Percentiles rank a stretch among this genome's conserved stretches.
phyloP scores from a whole-genome alignment of 768 basidiomycete species.

The Suillus subaureus region DNA sequence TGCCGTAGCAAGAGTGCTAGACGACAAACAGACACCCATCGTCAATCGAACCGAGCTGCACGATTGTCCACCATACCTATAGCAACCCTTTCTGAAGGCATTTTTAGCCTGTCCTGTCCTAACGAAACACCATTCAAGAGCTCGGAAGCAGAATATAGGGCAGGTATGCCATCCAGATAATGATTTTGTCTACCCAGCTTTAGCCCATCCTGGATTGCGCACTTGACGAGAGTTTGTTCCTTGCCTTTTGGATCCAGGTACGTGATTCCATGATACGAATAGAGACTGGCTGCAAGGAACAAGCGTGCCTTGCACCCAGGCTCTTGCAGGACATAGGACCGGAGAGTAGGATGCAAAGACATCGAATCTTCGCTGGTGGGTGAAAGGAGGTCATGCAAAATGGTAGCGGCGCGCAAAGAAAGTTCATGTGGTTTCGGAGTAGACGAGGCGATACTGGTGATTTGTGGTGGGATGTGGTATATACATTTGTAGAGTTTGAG shows the following conservation, averaged over 20 bases:
- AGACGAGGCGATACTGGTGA: conserved; percentile 47
- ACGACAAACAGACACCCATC: neutral
- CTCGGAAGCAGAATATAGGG: conserved; percentile 58
- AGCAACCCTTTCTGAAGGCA: conserved; percentile 52
- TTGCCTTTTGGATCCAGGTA: conserved; percentile 70
- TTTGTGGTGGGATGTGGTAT: conserved; percentile 56
- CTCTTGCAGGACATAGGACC: conserved; percentile 33
- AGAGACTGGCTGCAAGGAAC: conserved; percentile 78
- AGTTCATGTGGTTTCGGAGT: conserved; percentile 38
- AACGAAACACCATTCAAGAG: conserved; percentile 39
- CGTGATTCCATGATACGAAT: conserved; percentile 63
- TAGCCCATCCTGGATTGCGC: conserved; percentile 78
- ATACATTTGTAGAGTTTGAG: conserved; percentile 71
- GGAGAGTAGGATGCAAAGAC: conserved; percentile 48
- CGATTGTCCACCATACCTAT: conserved; percentile 48
- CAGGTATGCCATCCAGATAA: conserved; percentile 74
- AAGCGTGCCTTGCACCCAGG: conserved; percentile 53
- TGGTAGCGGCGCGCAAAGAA: conserved; percentile 56
- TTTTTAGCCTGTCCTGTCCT: conserved; percentile 35
- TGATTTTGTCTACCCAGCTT: conserved; percentile 82
- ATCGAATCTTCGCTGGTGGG: conserved; percentile 29
- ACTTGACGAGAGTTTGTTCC: conserved; percentile 57
- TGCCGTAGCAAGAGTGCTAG: conserved; percentile 72
- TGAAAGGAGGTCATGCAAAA: conserved; percentile 56
- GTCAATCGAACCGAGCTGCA: neutral